phyloP scores from a whole-genome alignment of 2,329 filamentous ascomycete genomes.

The Exophiala xenobiotica region DNA sequence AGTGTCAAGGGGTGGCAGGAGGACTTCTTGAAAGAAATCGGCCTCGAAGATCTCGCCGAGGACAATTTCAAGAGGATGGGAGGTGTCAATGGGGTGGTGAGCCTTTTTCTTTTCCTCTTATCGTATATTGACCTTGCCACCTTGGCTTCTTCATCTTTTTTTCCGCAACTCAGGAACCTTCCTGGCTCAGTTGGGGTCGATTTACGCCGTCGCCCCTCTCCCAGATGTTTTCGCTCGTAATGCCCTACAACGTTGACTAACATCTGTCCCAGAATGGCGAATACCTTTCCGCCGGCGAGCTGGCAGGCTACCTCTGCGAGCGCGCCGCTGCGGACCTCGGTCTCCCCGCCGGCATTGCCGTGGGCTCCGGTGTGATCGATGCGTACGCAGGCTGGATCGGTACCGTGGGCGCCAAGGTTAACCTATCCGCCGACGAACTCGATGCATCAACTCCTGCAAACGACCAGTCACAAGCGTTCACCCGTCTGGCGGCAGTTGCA shows the following conservation, averaged over 20 bases:
- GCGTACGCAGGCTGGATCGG: constrained; percentile 99
- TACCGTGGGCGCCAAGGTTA: constrained; percentile 94
- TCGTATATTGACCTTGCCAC: too few species aligned
- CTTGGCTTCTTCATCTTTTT: constrained; percentile 2
- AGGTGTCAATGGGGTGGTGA: constrained; percentile 91
- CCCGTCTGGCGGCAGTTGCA: constrained; percentile 86
- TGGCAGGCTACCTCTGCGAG: constrained; percentile 80
- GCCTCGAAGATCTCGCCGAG: constrained; percentile 77
- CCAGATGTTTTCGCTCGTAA: too few species aligned
- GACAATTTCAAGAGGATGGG: constrained; percentile 92
- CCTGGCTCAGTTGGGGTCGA: too few species aligned
- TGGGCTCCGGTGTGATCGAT: constrained; percentile 96
- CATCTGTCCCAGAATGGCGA: constrained; percentile 69
- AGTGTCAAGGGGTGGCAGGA: constrained; percentile 98
- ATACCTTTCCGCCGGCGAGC: constrained; percentile 87
- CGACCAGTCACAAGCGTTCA: constrained; percentile 89
- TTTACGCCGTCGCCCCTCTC: too few species aligned
- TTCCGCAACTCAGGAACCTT: constrained; percentile 1
- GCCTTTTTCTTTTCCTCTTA: constrained; percentile 45
- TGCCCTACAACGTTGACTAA: too few species aligned
- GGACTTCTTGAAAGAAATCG: constrained; percentile 85
- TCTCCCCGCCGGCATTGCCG: constrained; percentile 79
- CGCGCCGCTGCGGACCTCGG: constrained; percentile 81
- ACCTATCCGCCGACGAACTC: constrained; percentile 67
- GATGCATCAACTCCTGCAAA: constrained; percentile 70